Conservation (phyloP, 768 basidiomycete species). For the Pisolithus marmoratus region DNA sequence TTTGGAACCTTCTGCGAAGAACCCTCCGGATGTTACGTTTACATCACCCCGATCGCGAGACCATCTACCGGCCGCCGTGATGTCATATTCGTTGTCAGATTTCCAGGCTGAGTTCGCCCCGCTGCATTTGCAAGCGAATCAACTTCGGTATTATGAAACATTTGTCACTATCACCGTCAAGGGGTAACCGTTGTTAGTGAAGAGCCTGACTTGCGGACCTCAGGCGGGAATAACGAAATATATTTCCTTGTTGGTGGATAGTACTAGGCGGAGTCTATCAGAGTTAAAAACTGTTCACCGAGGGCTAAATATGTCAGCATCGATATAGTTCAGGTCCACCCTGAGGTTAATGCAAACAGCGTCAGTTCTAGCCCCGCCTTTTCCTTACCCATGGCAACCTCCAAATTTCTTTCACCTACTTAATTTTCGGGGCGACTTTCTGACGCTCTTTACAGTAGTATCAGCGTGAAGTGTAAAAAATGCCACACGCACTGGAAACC, state of each 20-base stretch:
- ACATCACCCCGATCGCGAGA: no score
- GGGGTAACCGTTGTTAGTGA: slow-evolving; percentile 1
- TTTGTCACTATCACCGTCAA: slow-evolving; percentile 34
- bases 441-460: slow-evolving; percentile 61
- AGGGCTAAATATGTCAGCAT: slow-evolving; percentile 34
- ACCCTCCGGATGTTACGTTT: no score
- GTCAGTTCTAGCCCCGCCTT: slow-evolving; percentile 38
- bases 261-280: slow-evolving; percentile 42
- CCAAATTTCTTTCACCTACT: slow-evolving; percentile 51
- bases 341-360: slow-evolving; percentile 59
- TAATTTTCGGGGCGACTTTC: slow-evolving; percentile 76
- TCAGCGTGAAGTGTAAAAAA: background rate
- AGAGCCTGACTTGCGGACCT: slow-evolving; percentile 29
- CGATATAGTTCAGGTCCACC: slow-evolving; percentile 84
- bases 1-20: no score
- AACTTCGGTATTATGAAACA: slow-evolving; percentile 55
- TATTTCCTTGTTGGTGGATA: slow-evolving; percentile 86
- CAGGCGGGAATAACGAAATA: slow-evolving; percentile 81
- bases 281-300: background rate
- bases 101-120: slow-evolving; percentile 50
- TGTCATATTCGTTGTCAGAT: slow-evolving; percentile 46
- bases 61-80: background rate
- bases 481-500: slow-evolving; percentile 70
- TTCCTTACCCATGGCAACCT: slow-evolving; percentile 30
- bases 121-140: slow-evolving; percentile 56